Base-by-base conservation (phyloP, 495 filamentous ascomycete genomes). In the Glutinoglossum americanum region DNA sequence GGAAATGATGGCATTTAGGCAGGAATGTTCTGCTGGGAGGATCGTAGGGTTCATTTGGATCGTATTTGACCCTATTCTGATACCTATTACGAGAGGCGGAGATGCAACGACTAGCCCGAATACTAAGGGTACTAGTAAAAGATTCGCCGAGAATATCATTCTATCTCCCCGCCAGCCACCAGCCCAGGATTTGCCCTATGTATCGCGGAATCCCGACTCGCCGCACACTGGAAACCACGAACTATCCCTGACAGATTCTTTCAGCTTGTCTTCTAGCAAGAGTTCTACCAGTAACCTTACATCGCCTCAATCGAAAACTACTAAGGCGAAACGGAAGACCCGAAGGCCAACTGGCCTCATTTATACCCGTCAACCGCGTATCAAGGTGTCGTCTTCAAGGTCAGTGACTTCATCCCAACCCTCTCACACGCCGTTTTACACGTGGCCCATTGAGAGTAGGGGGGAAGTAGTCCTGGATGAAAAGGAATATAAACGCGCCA, bases 1-100 rank as follows among this genome's bases (percentile, higher is more conserved):
- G 92, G 92, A 99, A 57, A 82, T 92, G 79, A 97, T 99, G 92
- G 83, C 88, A 15, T 96, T 87, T 64, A 74, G 92, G 30, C 92
- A 97, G 66, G 92, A 99, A 67, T 99, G 92, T 65, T 90, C 89
- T 26, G 82, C 87, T 15, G 92, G 92, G 2, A 73, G 88, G 23
- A 67, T 94, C 56, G 93, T 95, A 0, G 93, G 92, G 0, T 99
- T 99, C 64, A 71, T 97, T 11, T 99, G 92, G 92, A 67, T 94
- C 28, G 80, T 95, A 10, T 83, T 96, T 57, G 83, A 78, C 62
- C 60, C 77, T 80, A 48, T 11, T 57, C 58, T 47, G 19, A 15
- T 4, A 19, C 19, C 21, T 23, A 64, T 58, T 7, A 7, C 37
- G 32, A 19, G 45, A 45, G 30, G 47, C 45, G 33, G 51, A 33